These are phyloP conservation scores for Nicotiana sylvestris DNA, from an alignment of 257 asterid species.

Conservation along the genomic window DNA sequence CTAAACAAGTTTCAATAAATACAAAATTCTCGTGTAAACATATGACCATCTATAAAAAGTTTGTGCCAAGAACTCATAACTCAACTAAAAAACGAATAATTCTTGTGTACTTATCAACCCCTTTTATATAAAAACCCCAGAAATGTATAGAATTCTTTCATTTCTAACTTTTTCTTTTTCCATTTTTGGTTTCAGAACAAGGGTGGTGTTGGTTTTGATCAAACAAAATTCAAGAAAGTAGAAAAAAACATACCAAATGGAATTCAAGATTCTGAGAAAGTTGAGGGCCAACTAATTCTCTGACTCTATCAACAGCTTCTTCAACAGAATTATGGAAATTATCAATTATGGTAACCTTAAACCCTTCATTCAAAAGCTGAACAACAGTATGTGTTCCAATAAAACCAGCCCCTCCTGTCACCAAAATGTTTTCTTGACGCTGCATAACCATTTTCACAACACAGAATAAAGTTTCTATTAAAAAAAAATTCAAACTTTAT, in stretches of 20 bases:
- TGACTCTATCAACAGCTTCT: constrained; percentile 63
- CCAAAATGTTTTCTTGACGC: constrained; percentile 42
- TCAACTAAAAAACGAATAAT: neutral
- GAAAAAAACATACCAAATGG: constrained; percentile 40
- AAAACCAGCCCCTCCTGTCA: constrained; percentile 97
- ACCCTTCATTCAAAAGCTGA: constrained; percentile 74
- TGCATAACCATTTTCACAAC: constrained; percentile 12
- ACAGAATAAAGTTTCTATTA: neutral
- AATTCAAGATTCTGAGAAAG: constrained; percentile 68
- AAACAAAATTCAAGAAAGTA: neutral
- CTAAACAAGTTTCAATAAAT: neutral
- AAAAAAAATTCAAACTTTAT: neutral
- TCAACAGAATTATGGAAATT: constrained; percentile 78
- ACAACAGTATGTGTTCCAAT: constrained; percentile 90
- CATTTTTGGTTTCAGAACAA: neutral
- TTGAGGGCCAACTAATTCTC: constrained; percentile 49
- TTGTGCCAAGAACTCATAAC: neutral
- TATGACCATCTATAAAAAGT: neutral
- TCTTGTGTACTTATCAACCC: neutral
- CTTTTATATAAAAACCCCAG: neutral
- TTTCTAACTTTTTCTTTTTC: neutral
- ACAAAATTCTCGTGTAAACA: neutral
- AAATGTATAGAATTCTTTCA: neutral
- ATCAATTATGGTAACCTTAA: constrained; percentile 64
- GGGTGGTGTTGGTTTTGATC: neutral